Base-by-base conservation (phyloP, 495 filamentous ascomycete species). In the Neurospora intermedia region DNA sequence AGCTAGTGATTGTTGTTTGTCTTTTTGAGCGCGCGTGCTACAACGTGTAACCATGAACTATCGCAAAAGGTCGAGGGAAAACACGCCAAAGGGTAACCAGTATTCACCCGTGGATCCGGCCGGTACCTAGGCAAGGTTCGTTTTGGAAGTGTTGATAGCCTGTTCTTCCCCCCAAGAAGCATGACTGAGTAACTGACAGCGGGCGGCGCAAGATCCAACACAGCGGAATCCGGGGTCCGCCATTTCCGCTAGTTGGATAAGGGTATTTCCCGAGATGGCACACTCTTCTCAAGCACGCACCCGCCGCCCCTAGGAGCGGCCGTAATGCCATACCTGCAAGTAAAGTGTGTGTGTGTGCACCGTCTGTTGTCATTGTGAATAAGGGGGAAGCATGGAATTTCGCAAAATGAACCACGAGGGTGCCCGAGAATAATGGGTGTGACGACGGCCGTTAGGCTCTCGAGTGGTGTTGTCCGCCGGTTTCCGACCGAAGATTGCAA, bases 221-320 rank as follows among this genome's bases (percentile, higher is more conserved):
- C 70, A 43, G 70, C 73, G 70, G 73, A 43, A 72, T 72, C 48
- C 11, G 48, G 59, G 73, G 43, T 38, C 70, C 70, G 73, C 70
- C 43, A 18, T 72, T 35, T 70, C 69, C 69, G 20, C 27, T 18
- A 66, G 27, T 66, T 66, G 54, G 27, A 66, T 62, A 66, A 59
- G 23, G 27, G 54, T 66, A 18, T 16, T 16, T 66, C 54, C 54
- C 27, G 35, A 38, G 23, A 66, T 16, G 18, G 54, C 54, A 35
- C 23, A 35, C 54, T 66, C 27, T 66, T 18, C 54, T 27, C 48
- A 59, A 66, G 54, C 54, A 66, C 6, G 54, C 15, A 66, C 7
- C 54, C 54, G 54, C 27, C 27, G 1, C 54, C 20, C 54, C 27
- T 66, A 66, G 15, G 23, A 35, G 54, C 54, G 54, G 54, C 54